Conservation (phyloP, 345 rosid species). For the Acer campestre region DNA sequence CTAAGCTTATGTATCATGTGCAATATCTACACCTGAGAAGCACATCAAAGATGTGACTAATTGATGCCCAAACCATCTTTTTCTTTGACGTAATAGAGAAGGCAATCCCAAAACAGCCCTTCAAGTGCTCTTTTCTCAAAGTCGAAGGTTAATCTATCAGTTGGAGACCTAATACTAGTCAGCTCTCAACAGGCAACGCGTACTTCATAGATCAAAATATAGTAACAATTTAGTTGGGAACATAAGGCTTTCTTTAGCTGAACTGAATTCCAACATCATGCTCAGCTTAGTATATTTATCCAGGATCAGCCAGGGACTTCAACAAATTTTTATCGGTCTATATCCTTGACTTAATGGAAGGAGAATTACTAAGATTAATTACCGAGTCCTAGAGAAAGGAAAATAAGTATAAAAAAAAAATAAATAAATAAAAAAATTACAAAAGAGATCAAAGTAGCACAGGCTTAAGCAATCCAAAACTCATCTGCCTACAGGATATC, state of each 20-base stretch:
- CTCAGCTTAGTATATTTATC: no score
- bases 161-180: background rate
- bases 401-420: no score
- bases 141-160: background rate
- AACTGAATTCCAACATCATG: no score
- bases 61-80: background rate
- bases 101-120: background rate
- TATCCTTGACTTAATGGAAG: no score
- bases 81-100: background rate
- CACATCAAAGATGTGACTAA: background rate
- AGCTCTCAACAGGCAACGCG: background rate
- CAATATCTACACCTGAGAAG: background rate
- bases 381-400: no score
- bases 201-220: background rate
- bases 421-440: no score
- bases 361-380: no score
- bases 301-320: no score
- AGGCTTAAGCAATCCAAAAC: background rate
- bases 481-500: background rate
- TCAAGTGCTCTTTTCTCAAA: background rate
- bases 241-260: no score
- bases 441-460: background rate
- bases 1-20: background rate
- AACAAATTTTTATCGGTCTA: no score
- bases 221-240: background rate